Percentiles rank a stretch among this genome's conserved stretches.
phyloP scores from a whole-genome alignment of 2,329 filamentous ascomycete species.

The Exophiala bonariae region DNA sequence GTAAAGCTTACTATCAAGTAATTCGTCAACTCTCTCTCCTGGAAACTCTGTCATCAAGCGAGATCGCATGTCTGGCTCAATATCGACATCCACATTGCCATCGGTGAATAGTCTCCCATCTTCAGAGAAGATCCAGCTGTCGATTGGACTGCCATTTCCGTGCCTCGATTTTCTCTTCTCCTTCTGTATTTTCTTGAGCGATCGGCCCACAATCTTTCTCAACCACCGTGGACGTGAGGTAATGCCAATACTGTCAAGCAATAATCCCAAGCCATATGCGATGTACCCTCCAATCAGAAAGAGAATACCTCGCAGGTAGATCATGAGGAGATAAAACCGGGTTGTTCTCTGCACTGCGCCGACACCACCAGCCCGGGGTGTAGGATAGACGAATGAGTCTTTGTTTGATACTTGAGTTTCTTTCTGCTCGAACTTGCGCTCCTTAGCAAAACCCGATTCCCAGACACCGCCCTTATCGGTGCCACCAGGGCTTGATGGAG shows the following conservation, averaged over 20 bases:
- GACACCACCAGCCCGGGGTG: constrained; percentile 59
- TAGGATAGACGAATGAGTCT: constrained; percentile 35
- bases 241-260: constrained; percentile 62
- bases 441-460: constrained; percentile 47
- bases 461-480: constrained; percentile 36
- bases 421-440: constrained; percentile 45
- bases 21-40: constrained; percentile 51
- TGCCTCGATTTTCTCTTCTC: constrained; percentile 23
- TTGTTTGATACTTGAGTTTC: constrained; percentile 25
- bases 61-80: constrained; percentile 75
- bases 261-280: constrained; percentile 55
- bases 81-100: constrained; percentile 67
- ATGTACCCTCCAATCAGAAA: constrained; percentile 62
- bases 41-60: constrained; percentile 47
- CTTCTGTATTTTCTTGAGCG: constrained; percentile 21
- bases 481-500: constrained; percentile 33
- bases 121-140: constrained; percentile 56
- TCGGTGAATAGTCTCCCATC: constrained; percentile 58
- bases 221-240: constrained; percentile 65
- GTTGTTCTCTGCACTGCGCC: constrained; percentile 77
- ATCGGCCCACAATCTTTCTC: constrained; percentile 35
- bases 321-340: constrained; percentile 70
- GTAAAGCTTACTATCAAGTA: constrained; percentile 74
- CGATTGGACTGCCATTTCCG: constrained; percentile 36
- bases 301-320: constrained; percentile 75